Evolutionary conservation across 208 protist genomes (phyloP).

Genomic region (Acanthamoeba healyi): DNA sequence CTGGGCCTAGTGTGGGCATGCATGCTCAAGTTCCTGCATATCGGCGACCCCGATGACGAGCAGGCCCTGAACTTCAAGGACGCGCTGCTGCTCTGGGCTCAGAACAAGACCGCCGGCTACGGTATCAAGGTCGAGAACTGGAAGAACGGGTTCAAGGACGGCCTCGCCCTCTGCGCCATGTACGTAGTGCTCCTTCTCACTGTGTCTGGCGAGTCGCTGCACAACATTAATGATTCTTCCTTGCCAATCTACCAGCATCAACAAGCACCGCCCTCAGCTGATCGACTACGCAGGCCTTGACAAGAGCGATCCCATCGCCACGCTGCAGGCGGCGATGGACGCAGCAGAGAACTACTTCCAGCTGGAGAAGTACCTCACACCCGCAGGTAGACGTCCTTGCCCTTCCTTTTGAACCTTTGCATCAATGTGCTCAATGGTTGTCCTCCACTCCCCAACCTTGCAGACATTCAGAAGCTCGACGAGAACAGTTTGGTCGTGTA

Average conservation of each 20-base stretch:
- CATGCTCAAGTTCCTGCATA: constrained; percentile 73
- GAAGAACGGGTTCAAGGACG: constrained; percentile 70
- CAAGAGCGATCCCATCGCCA: constrained; percentile 37
- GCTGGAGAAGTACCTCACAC: constrained; percentile 70
- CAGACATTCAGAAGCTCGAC: constrained; percentile 76
- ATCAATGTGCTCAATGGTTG: background rate
- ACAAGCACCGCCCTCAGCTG: constrained; percentile 74
- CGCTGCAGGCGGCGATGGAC: constrained; percentile 72
- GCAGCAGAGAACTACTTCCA: constrained; percentile 76
- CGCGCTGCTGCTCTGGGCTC: constrained; percentile 75
- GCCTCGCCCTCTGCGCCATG: constrained; percentile 75
- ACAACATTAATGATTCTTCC: too few relatives aligned
- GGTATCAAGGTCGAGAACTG: constrained; percentile 73
- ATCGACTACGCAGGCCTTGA: constrained; percentile 60
- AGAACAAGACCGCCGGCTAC: constrained; percentile 74
- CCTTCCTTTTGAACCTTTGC: background rate
- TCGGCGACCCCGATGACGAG: constrained; percentile 52
- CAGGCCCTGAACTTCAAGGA: constrained; percentile 67
- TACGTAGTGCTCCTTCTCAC: background rate
- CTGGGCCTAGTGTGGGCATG: constrained; percentile 64
- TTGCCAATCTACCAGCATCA: background rate
- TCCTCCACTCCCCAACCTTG: background rate
- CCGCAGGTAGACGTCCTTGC: background rate
- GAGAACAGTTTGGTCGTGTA: constrained; percentile 71
- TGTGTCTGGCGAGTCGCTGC: too few relatives aligned